Base-by-base conservation (phyloP, 768 basidiomycete genomes). In the Lactarius hengduanensis region DNA sequence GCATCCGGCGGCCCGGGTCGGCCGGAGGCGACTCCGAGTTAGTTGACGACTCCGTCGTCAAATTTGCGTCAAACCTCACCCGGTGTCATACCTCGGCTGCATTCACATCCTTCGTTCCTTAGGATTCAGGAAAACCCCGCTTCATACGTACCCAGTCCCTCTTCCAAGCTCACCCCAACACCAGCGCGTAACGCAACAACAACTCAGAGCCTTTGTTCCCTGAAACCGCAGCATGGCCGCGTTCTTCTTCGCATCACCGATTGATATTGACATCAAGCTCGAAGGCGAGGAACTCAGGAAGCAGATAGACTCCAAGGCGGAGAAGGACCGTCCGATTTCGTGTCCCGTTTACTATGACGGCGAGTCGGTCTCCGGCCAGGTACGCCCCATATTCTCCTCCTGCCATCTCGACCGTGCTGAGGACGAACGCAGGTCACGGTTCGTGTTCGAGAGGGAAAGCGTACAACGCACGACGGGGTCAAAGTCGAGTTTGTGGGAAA, bases 341-440 rank as follows among this genome's bases (percentile, higher is more conserved):
- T 94, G 90, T 82, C 94, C 96, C 2, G 89, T 98, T 7, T 98
- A 93, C 76, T 96, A 92, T 74, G 97, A 98, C 76, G 97, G 96
- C 7, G 96, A 98, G 74, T 87, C 89, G n/a, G 83, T 98, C 40
- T 74, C 81, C 20, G 96, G 97, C 3, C 89, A 92, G 86, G 95
- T 95, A 72, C 75, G 77, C 76, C n/a, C 34, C 0, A 30, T 20
- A 34, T 11, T 32, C 1, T 58, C 4, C 18, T 41, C 6, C 11
- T 11, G 20, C 58, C 16, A 26, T 13, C 41, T 34, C 28, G 26
- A n/a, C 56, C 15, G 40, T 20, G 4, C 18, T 50, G 20, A 30
- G 7, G n/a, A 7, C 43, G 2, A 50, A 13, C 3, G 45, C 54
- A 96, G 94, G 89, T 93, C 5, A 83, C 87, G 16, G 88, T 98